phyloP scores from a whole-genome alignment of 2,329 filamentous ascomycete genomes.

The Colletotrichum tropicale region DNA sequence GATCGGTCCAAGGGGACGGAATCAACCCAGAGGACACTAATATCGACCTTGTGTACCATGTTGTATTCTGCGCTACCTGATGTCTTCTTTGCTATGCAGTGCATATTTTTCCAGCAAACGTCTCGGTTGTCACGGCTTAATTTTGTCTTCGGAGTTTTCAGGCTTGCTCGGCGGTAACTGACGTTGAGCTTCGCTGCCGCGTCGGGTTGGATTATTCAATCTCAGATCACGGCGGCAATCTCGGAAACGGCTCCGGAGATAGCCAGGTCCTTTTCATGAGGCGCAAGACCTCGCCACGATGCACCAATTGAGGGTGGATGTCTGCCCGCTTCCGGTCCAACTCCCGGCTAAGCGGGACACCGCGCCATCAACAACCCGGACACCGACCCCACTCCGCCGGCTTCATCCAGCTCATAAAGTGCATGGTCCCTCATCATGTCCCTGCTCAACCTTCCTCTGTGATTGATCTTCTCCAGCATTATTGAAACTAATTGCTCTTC shows the following conservation, averaged over 20 bases:
- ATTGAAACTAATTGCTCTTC: background rate
- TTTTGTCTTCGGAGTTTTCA: conserved; percentile 12
- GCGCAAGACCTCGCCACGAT: too few species aligned
- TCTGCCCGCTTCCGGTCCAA: background rate
- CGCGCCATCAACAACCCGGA: conserved; percentile 14
- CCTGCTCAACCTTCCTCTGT: background rate
- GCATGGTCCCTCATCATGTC: background rate
- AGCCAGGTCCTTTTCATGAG: background rate
- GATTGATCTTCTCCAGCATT: background rate
- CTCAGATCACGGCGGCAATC: background rate
- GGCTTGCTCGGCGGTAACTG: background rate
- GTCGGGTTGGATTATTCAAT: background rate
- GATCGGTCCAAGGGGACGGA: conserved; percentile 30
- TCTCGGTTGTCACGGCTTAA: background rate
- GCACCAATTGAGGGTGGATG: background rate
- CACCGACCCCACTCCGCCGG: conserved; percentile 7
- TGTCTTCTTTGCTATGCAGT: background rate
- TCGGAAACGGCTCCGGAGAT: background rate
- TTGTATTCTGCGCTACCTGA: background rate
- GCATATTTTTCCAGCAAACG: background rate
- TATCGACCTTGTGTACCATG: conserved; percentile 18
- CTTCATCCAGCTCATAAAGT: background rate
- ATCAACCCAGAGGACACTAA: conserved; percentile 21
- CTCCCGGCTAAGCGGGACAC: conserved; percentile 13
- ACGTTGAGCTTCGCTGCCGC: background rate